phyloP scores from a whole-genome alignment of 805 yeast species.

The Priceomyces carsonii region DNA sequence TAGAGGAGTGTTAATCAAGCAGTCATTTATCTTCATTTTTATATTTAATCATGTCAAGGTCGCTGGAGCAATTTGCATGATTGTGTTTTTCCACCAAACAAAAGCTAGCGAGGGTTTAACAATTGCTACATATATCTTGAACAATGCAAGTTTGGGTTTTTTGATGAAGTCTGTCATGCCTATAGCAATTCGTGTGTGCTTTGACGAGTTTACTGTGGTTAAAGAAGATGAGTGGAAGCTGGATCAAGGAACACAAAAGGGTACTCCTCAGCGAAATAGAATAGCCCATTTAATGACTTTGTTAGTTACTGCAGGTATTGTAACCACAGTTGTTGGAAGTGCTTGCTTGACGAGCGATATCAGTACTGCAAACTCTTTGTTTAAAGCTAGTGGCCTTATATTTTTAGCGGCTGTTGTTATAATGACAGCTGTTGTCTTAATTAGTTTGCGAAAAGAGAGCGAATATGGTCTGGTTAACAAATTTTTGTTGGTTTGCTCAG shows the following conservation, averaged over 20 bases:
- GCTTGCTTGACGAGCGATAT: not conserved
- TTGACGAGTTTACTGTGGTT: not conserved
- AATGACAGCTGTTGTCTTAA: constrained; percentile 5
- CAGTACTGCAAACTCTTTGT: not conserved
- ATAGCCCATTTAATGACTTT: constrained; percentile 1
- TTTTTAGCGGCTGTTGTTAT: constrained; percentile 12
- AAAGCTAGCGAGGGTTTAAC: constrained; percentile 8
- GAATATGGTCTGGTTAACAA: constrained; percentile 1
- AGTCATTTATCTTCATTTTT: constrained; percentile 6
- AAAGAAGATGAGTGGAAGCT: not conserved
- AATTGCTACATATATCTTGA: constrained; percentile 16
- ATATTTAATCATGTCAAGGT: constrained; percentile 11
- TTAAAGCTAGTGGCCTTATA: constrained; percentile 13
- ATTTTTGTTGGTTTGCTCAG: constrained; percentile 7
- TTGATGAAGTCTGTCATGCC: constrained; percentile 12
- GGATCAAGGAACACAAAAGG: not conserved
- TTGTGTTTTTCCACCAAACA: constrained; percentile 9
- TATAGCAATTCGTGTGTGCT: constrained; percentile 1
- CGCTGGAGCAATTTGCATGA: constrained; percentile 13
- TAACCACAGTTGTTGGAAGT: not conserved
- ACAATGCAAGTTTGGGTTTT: constrained; percentile 15
- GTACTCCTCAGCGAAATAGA: not conserved
- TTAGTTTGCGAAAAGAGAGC: not conserved
- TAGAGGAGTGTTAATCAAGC: not conserved
- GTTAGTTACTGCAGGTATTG: constrained; percentile 1